Evolutionary conservation across 768 basidiomycete genomes (phyloP).

Genomic region (Russula sp.): DNA sequence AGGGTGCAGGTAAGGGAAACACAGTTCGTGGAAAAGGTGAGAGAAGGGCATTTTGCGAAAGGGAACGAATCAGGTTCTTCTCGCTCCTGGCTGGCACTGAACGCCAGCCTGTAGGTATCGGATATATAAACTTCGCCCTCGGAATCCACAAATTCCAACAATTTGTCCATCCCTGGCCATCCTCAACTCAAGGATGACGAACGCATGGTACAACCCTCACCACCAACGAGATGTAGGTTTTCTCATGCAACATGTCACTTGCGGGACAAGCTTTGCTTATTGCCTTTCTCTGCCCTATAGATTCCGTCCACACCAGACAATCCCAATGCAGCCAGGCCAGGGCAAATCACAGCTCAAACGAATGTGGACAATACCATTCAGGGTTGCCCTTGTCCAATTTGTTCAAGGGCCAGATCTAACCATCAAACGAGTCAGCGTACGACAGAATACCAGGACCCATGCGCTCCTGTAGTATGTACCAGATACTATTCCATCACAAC

Average conservation of each 20-base stretch:
- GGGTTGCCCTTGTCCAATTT: background rate
- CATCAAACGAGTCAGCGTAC: background rate
- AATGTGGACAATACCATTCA: background rate
- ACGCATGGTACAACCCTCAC: too few species aligned
- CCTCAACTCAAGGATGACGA: too few species aligned
- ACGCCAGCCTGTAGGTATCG: too few species aligned
- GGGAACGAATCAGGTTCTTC: conserved; percentile 31
- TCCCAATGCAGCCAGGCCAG: background rate
- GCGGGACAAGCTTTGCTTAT: background rate
- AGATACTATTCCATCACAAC: background rate
- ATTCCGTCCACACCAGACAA: background rate
- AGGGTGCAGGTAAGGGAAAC: too few species aligned
- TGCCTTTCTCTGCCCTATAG: background rate
- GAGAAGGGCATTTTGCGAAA: too few species aligned
- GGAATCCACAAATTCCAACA: too few species aligned
- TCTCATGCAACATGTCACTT: background rate
- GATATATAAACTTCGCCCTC: too few species aligned
- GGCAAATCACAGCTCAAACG: background rate
- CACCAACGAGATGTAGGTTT: background rate
- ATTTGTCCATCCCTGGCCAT: too few species aligned
- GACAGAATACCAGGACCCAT: background rate
- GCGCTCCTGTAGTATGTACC: background rate
- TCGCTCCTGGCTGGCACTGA: conserved; percentile 26
- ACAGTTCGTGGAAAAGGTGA: too few species aligned
- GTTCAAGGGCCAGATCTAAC: background rate